Evolutionary conservation across 208 protist genomes (phyloP).

Genomic region (Trypanosoma vivax): DNA sequence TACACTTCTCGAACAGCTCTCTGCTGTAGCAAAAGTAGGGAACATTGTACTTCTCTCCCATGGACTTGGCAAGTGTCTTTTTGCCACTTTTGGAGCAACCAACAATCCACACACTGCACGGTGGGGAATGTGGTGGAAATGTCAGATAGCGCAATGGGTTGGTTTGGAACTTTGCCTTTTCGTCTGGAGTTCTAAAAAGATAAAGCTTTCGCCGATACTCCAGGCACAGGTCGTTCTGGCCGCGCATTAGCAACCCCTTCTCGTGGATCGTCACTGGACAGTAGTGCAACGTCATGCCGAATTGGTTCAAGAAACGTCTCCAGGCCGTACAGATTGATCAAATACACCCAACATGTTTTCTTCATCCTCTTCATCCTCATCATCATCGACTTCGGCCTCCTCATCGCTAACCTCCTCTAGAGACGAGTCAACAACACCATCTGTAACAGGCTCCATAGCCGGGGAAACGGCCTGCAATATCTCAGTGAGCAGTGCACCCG

Average conservation of each 20-base stretch:
- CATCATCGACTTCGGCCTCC: constrained; percentile 42
- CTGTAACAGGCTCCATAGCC: constrained; percentile 34
- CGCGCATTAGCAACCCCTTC: constrained; percentile 60
- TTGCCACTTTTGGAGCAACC: constrained; percentile 61
- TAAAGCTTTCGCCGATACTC: constrained; percentile 60
- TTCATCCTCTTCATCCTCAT: constrained; percentile 33
- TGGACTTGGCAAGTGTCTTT: constrained; percentile 49
- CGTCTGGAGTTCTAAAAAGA: constrained; percentile 65
- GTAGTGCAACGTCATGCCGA: constrained; percentile 68
- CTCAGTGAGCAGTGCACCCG: constrained; percentile 33
- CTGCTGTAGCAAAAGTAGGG: constrained; percentile 65
- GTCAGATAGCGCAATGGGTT: constrained; percentile 65
- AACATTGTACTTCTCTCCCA: constrained; percentile 53
- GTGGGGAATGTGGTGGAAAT: constrained; percentile 32
- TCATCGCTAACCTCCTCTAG: constrained; percentile 40
- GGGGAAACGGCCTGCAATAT: constrained; percentile 45
- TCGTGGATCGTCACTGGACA: constrained; percentile 80
- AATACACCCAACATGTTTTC: too few relatives aligned
- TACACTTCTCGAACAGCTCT: constrained; percentile 65
- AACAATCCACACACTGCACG: constrained; percentile 80
- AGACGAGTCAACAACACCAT: constrained; percentile 48
- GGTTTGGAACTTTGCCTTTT: constrained; percentile 40
- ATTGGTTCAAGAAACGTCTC: constrained; percentile 70
- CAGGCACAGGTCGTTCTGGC: constrained; percentile 49
- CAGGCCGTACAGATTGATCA: constrained; percentile 42